Evolutionary conservation across 169 alveolate genomes (phyloP).

Genomic region (Eimeria necatrix): DNA sequence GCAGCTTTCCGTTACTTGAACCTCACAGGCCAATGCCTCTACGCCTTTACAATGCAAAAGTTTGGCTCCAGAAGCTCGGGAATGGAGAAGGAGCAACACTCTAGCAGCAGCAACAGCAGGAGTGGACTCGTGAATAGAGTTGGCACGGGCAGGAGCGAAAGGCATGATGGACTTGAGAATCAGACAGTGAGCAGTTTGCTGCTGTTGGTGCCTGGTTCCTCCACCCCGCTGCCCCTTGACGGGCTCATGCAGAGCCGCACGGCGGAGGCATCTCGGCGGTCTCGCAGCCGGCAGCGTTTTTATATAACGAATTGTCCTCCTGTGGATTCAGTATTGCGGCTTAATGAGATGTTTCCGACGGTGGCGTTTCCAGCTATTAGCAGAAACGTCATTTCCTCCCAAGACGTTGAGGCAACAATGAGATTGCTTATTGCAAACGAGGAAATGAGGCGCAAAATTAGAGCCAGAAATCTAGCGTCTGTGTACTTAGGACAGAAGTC

Average conservation of each 20-base stretch:
- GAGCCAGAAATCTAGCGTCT: not conserved
- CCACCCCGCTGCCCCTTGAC: constrained; percentile 71
- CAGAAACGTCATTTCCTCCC: constrained; percentile 59
- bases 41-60: constrained; percentile 77
- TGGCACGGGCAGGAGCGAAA: not conserved
- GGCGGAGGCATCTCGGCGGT: constrained; percentile 80
- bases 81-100: not conserved
- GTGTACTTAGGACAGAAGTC: not conserved
- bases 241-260: constrained; percentile 77
- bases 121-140: not conserved
- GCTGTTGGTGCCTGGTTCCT: constrained; percentile 60
- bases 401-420: constrained; percentile 49
- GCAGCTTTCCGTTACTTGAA: constrained; percentile 79
- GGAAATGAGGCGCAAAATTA: constrained; percentile 50
- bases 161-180: not conserved
- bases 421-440: constrained; percentile 28
- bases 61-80: not conserved
- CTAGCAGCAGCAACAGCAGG: constrained; percentile 49
- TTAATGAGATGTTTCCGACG: constrained; percentile 61
- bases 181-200: constrained; percentile 68
- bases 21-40: constrained; percentile 71
- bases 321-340: constrained; percentile 48
- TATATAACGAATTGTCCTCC: constrained; percentile 78
- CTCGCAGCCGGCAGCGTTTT: constrained; percentile 68
- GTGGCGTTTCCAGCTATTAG: constrained; percentile 59